A percentile compares a stretch with the other conserved stretches of the same genome.
phyloP scores from a whole-genome alignment of 257 asterid species.

The Solanum medicagineum region DNA sequence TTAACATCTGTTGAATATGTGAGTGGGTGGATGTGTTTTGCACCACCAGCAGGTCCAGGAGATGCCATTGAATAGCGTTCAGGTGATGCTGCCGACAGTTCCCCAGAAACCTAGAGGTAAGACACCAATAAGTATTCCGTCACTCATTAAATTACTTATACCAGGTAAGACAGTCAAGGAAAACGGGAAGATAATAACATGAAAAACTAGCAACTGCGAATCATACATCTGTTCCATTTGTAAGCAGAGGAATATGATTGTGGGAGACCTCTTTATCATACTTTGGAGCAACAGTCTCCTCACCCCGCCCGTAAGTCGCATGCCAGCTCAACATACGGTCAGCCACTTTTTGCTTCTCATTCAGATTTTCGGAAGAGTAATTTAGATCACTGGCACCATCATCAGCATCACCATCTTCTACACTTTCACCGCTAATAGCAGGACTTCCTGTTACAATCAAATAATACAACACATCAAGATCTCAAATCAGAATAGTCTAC shows the following conservation, averaged over 20 bases:
- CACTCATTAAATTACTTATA: background rate
- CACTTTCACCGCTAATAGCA: constrained; percentile 70
- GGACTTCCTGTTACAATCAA: constrained; percentile 63
- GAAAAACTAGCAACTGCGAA: constrained; percentile 4
- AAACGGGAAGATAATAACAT: background rate
- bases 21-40: constrained; percentile 44
- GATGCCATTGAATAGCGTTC: constrained; percentile 95
- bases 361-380: constrained; percentile 41
- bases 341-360: constrained; percentile 67
- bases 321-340: constrained; percentile 99
- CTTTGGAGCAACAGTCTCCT: constrained; percentile 57
- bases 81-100: constrained; percentile 94
- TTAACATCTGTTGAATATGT: constrained; percentile 25
- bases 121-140: background rate
- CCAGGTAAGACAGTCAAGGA: background rate
- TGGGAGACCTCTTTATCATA: constrained; percentile 89
- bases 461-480: background rate
- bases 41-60: constrained; percentile 72
- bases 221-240: constrained; percentile 87
- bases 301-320: constrained; percentile 60
- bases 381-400: constrained; percentile 42
- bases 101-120: constrained; percentile 78
- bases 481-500: background rate
- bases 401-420: constrained; percentile 48
- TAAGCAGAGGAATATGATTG: constrained; percentile 84